Evolutionary conservation across 495 filamentous ascomycete species (phyloP).

Genomic region (Neurospora terricola): DNA sequence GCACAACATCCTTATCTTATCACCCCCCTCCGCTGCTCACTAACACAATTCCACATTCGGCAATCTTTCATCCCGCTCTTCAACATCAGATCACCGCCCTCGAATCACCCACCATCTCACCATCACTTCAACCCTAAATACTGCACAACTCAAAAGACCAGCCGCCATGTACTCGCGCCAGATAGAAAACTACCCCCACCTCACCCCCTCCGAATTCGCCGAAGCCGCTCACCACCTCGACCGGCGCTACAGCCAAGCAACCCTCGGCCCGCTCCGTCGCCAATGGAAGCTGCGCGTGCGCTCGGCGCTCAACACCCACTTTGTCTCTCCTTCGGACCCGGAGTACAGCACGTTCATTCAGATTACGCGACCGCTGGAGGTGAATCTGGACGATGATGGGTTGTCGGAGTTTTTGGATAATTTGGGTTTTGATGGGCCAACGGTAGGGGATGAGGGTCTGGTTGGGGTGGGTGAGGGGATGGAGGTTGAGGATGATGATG

Average conservation of each 20-base stretch:
- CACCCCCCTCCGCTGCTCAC: not conserved
- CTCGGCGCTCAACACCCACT: constrained; percentile 24
- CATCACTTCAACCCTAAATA: too few species aligned
- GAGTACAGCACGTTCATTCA: constrained; percentile 36
- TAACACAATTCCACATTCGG: not conserved
- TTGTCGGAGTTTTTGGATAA: constrained; percentile 30
- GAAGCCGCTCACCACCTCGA: constrained; percentile 50
- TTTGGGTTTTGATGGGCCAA: constrained; percentile 20
- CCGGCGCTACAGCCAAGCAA: constrained; percentile 41
- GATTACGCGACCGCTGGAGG: constrained; percentile 36
- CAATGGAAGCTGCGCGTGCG: constrained; percentile 31
- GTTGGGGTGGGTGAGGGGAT: constrained; percentile 18
- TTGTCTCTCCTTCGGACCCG: constrained; percentile 10
- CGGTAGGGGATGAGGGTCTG: not conserved
- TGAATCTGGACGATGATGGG: constrained; percentile 29
- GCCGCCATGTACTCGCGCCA: constrained; percentile 10
- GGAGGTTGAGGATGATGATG: constrained; percentile 38
- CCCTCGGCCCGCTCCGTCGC: constrained; percentile 35
- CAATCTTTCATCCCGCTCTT: not conserved
- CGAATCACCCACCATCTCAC: too few species aligned
- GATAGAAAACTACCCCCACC: constrained; percentile 42
- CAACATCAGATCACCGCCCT: too few species aligned
- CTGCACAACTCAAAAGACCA: too few species aligned
- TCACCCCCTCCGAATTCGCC: constrained; percentile 49
- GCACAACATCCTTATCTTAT: not conserved